phyloP scores from a whole-genome alignment of 805 yeast species.

The Candida xyloterini region DNA sequence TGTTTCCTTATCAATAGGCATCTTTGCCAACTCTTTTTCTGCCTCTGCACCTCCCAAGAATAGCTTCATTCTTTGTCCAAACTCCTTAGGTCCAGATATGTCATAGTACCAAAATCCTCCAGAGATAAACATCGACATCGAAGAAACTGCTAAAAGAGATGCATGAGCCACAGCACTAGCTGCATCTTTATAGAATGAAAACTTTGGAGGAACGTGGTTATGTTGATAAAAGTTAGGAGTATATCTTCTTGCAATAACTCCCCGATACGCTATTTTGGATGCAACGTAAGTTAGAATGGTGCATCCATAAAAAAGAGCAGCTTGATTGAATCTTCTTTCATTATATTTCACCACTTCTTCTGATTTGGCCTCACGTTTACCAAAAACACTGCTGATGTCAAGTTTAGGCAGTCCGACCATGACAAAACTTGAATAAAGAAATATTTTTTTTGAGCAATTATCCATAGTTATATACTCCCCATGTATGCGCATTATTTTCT shows the following conservation, averaged over 20 bases:
- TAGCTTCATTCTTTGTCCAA: slow-evolving; percentile 63
- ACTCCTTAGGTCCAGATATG: slow-evolving; percentile 64
- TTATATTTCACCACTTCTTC: slow-evolving; percentile 48
- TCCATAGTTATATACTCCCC: no score
- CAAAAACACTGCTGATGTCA: slow-evolving; percentile 31
- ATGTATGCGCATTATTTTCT: background rate
- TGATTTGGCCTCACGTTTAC: slow-evolving; percentile 27
- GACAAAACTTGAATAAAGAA: background rate
- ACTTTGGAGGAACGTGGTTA: slow-evolving; percentile 82
- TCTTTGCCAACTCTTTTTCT: slow-evolving; percentile 41
- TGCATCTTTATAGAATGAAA: slow-evolving; percentile 78
- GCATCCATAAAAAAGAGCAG: slow-evolving; percentile 68
- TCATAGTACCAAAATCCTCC: slow-evolving; percentile 82
- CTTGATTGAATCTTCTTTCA: slow-evolving; percentile 64
- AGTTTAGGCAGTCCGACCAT: slow-evolving; percentile 20
- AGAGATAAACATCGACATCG: slow-evolving; percentile 66
- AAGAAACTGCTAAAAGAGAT: slow-evolving; percentile 66
- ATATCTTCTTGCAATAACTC: slow-evolving; percentile 69
- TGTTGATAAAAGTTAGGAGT: slow-evolving; percentile 77
- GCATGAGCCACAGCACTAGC: slow-evolving; percentile 82
- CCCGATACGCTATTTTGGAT: slow-evolving; percentile 70
- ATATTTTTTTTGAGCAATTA: background rate
- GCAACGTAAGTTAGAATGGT: slow-evolving; percentile 70
- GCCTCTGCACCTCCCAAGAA: slow-evolving; percentile 67
- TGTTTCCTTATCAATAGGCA: slow-evolving; percentile 61